Base-by-base conservation (phyloP, 78 protist species). In the slime mould (Dictyostelium discoideum) region DNA sequence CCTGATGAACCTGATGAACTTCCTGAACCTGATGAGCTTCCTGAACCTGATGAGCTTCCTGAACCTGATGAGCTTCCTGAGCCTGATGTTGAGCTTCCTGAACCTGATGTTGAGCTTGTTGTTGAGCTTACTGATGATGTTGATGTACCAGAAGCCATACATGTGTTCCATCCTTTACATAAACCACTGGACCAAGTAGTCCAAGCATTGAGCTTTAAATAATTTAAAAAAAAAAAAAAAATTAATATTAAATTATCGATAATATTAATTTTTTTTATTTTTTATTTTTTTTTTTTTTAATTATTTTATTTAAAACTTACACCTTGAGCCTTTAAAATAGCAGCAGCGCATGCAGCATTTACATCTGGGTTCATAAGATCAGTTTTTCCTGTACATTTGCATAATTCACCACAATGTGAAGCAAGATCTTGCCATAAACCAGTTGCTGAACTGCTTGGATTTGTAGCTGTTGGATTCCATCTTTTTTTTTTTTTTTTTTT, bases 381-480 rank as follows among this genome's bases (percentile, higher is more conserved):
- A 1, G 80, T 7, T 65, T 80, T 77, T 4, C 76, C 67, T 6
- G 85, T 39, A 74, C 81, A 74, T 74, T 74, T 74, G 5, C 81
- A 74, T 26, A 74, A 14, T 37, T 74, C 81, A 16, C 81, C 81
- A 37, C 81, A 74, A 6, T 74, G 81, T 3, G 81, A 37, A 3
- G 73, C 46, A 4, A 88, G 54, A 79, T 60, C 50, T 80, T 88
- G 93, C 87, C 85, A 88, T 8, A 88, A 44, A 80, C 93, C 93
- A 80, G 87, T 50, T 24, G 93, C 93, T 6, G 82, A n/a, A 14
- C 86, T 80, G 20, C 46, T 14, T 80, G 93, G 86, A 72, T 88
- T 88, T 24, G 65, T 60, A 26, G 93, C 93, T 3, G 44, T 54
- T 63, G 72, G 24, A 5, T 74, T 74, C 81, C 81, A 74, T 13